Percentiles rank a stretch among this genome's conserved stretches.
Conservation (phyloP, 108 stramenopile genomes). For the Discostella stelligeroides region DNA sequence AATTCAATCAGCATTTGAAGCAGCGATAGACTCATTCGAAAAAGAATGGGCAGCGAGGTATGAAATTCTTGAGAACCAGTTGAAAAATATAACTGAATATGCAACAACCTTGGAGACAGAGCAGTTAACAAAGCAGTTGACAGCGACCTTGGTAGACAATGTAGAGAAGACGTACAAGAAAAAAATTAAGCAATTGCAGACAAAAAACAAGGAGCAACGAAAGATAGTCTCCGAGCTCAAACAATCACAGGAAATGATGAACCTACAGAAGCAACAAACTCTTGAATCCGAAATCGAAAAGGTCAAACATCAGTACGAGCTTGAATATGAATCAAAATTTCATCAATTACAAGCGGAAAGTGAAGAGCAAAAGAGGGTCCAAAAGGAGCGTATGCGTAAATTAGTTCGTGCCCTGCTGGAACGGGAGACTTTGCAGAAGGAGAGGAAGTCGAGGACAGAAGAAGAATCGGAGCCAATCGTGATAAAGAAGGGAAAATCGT, state of each 20-base stretch:
- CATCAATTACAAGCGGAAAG: slow-evolving; percentile 31
- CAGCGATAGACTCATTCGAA: slow-evolving; percentile 27
- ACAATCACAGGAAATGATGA: slow-evolving; percentile 5
- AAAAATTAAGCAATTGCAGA: slow-evolving; percentile 32
- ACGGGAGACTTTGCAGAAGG: slow-evolving; percentile 40
- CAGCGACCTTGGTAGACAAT: slow-evolving; percentile 9
- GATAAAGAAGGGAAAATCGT: background rate
- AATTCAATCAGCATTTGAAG: slow-evolving; percentile 36
- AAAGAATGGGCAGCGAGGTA: slow-evolving; percentile 38
- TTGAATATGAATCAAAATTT: slow-evolving; percentile 33
- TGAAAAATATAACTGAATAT: slow-evolving; percentile 26
- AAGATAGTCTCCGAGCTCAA: slow-evolving; percentile 10
- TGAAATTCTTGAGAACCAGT: slow-evolving; percentile 25
- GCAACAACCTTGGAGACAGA: slow-evolving; percentile 24
- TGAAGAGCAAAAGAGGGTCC: slow-evolving; percentile 28
- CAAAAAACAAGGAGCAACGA: slow-evolving; percentile 21
- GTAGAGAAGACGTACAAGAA: slow-evolving; percentile 37
- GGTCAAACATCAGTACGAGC: slow-evolving; percentile 35
- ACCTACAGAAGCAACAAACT: slow-evolving; percentile 15
- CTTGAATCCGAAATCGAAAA: slow-evolving; percentile 33
- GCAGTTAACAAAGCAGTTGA: slow-evolving; percentile 19
- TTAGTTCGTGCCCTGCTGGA: slow-evolving; percentile 43
- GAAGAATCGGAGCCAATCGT: background rate
- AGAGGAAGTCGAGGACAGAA: background rate
- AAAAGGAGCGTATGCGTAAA: slow-evolving; percentile 49